Evolutionary conservation across 345 rosid genomes (phyloP).

Genomic region (Adansonia digitata): DNA sequence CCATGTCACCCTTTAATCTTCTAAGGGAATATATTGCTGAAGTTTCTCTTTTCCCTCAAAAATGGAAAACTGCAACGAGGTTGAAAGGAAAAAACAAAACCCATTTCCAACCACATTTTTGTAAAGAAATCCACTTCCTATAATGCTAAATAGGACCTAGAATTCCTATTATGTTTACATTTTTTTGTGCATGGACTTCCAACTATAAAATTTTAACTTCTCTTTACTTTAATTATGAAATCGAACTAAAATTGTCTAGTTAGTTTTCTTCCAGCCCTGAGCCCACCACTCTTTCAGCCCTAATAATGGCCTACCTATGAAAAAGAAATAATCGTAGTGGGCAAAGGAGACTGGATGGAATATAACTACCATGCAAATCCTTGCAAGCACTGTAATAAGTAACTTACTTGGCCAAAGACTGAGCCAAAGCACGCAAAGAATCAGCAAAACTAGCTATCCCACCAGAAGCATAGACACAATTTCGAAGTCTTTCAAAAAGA

Average conservation of each 20-base stretch:
- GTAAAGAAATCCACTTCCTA: not conserved
- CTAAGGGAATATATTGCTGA: not conserved
- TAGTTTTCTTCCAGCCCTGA: not conserved
- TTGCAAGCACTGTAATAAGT: conserved; percentile 3
- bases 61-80: not conserved
- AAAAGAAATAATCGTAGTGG: not conserved
- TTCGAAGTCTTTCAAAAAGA: conserved; percentile 74
- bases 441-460: conserved; percentile 75
- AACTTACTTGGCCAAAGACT: conserved; percentile 85
- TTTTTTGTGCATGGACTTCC: not conserved
- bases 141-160: not conserved
- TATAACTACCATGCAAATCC: not conserved
- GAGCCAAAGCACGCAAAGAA: conserved; percentile 71
- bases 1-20: not conserved
- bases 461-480: conserved; percentile 55
- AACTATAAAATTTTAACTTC: not conserved
- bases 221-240: not conserved
- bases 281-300: not conserved
- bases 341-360: not conserved
- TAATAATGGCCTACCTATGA: not conserved
- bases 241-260: not conserved
- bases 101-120: not conserved
- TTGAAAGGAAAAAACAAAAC: not conserved
- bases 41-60: not conserved
- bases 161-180: not conserved